Evolutionary conservation across 164 flowering plant species (phyloP), one percentile per base, ranked within the genome.

Genomic region (Paratinospora sagittata): DNA sequence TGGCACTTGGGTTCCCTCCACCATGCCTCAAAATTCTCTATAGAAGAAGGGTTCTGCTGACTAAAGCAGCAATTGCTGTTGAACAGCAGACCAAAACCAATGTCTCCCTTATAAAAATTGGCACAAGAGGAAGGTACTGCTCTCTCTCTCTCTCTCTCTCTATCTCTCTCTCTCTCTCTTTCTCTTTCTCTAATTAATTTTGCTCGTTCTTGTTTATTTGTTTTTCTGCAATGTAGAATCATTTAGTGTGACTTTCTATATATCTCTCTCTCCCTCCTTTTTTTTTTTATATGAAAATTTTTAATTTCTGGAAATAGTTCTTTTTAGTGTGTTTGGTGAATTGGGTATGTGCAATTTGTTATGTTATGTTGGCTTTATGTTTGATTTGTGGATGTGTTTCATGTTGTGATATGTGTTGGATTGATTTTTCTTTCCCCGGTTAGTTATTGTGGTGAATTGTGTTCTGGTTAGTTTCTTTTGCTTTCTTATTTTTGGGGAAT

Each of bases 51-150:
- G 23, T 71, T n/a, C 23, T 74, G 33, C 72, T 86, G 33, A 75
- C 78, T 0, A 84, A 75, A 69, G 95, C 96, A 33, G 84, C 95
- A 39, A 74, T 86, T 65, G 88, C 90, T 33, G 85, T 81, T 49
- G 95, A 88, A 68, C 87, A 82, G 76, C 76, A 82, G 69, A 69
- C 82, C 7, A 71, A 82, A 68, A 82, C 84, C 4, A 87, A 86
- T 69, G 77, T 86, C 30, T 83, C 97, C 0, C 84, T 93, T 10
- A 61, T 94, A 13, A 83, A 83, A 77, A 90, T 94, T 63, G 98
- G 98, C 39, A 94, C 98, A 0, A 72, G 98, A 74, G 98, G 98
- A 72, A 92, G 98, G 97, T 94, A 76, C 41, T 14, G 30, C 41
- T 3, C 27, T 65, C 70, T 63, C 21, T 17, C 30, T 41, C 23